These are phyloP conservation scores for Fusarium mangiferae DNA, from an alignment of 2,329 filamentous ascomycete genomes.

Conservation along the genomic window DNA sequence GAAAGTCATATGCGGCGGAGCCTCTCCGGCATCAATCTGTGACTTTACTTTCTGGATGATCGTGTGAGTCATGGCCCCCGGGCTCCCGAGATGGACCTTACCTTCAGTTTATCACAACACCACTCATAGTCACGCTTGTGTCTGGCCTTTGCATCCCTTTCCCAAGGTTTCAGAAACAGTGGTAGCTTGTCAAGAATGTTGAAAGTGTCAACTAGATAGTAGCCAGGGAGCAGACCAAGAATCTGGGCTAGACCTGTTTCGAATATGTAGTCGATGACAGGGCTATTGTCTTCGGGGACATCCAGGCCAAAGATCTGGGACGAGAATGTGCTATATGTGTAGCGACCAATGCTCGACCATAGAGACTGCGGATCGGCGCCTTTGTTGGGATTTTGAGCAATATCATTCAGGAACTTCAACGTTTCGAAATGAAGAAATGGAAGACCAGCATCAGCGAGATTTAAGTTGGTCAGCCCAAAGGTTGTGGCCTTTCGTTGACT, in stretches of 20 bases:
- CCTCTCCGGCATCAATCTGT: neutral
- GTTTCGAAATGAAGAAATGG: neutral
- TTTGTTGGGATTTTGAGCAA: neutral
- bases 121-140: neutral
- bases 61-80: neutral
- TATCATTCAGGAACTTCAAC: neutral
- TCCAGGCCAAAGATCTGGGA: neutral
- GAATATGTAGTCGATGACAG: neutral
- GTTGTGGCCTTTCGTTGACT: neutral
- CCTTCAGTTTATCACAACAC: neutral
- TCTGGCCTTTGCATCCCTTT: neutral
- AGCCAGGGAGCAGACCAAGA: neutral
- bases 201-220: neutral
- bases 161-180: neutral
- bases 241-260: neutral
- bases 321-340: neutral
- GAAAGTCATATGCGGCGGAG: neutral
- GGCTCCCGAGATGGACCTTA: neutral
- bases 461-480: neutral
- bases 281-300: neutral
- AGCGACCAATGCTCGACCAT: neutral
- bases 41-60: neutral
- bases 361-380: neutral
- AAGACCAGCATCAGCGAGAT: neutral
- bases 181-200: neutral